Percentiles rank a stretch among this genome's conserved stretches.
Conservation (phyloP, 805 yeast genomes). For the Candida suzukii region DNA sequence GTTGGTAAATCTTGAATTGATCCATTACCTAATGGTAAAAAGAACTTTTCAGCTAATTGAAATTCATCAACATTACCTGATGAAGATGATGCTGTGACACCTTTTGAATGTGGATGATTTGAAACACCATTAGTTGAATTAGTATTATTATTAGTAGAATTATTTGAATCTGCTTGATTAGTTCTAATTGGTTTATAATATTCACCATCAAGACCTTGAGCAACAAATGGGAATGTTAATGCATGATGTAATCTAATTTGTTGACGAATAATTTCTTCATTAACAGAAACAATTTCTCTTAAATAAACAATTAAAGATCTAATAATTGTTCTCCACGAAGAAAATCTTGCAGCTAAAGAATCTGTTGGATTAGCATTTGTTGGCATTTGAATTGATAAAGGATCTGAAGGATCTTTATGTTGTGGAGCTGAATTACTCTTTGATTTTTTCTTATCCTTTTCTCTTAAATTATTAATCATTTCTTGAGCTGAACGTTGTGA, state of each 20-base stretch:
- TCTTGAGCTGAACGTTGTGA: slow-evolving; percentile 25
- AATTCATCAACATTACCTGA: slow-evolving; percentile 20
- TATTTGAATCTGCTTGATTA: slow-evolving; percentile 5
- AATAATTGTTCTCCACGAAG: slow-evolving; percentile 79
- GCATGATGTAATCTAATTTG: slow-evolving; percentile 78
- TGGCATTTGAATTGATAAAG: slow-evolving; percentile 45
- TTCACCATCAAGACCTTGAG: slow-evolving; percentile 34
- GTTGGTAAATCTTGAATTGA: slow-evolving; percentile 82
- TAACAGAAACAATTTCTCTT: slow-evolving; percentile 73
- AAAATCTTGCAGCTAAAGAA: slow-evolving; percentile 72
- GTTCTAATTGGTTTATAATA: slow-evolving; percentile 28
- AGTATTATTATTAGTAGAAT: slow-evolving; percentile 5
- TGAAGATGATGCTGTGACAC: too few relatives aligned
- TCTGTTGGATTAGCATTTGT: slow-evolving; percentile 76
- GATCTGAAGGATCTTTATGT: slow-evolving; percentile 38
- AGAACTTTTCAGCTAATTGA: slow-evolving; percentile 38
- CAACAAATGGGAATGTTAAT: slow-evolving; percentile 45
- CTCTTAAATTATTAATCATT: slow-evolving; percentile 14
- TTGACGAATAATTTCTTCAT: slow-evolving; percentile 83
- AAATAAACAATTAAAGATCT: slow-evolving; percentile 69
- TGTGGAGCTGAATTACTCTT: neutral
- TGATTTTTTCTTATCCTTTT: slow-evolving; percentile 10
- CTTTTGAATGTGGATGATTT: too few relatives aligned
- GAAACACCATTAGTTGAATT: slow-evolving; percentile 8
- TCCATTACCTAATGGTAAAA: slow-evolving; percentile 70